These are phyloP conservation scores for Pisolithus albus DNA, from an alignment of 768 basidiomycete species.

Conservation along the genomic window DNA sequence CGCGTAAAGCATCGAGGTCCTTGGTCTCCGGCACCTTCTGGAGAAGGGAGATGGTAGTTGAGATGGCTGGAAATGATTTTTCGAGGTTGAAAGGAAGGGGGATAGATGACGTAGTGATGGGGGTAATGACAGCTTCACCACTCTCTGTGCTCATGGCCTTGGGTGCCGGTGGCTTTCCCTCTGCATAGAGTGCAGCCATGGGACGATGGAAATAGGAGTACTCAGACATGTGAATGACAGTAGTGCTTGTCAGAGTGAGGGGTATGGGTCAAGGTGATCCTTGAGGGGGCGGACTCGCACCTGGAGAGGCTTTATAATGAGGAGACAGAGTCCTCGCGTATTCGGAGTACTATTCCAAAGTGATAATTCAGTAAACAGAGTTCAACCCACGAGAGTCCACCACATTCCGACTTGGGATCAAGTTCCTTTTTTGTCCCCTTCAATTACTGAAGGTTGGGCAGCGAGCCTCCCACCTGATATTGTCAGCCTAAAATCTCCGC, in stretches of 20 bases:
- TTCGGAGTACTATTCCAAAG: too few relatives aligned
- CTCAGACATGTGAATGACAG: neutral
- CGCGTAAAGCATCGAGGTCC: slow-evolving; percentile 23
- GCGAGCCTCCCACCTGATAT: slow-evolving; percentile 8
- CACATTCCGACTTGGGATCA: neutral
- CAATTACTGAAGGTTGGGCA: neutral
- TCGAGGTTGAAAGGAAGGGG: slow-evolving; percentile 25
- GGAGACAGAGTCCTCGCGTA: neutral
- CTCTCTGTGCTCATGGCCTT: slow-evolving; percentile 9
- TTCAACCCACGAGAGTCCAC: neutral
- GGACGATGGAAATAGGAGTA: too few relatives aligned
- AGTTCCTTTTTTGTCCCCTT: too few relatives aligned
- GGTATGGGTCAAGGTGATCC: too few relatives aligned
- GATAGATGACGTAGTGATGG: slow-evolving; percentile 7
- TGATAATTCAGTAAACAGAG: too few relatives aligned
- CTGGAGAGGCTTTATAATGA: neutral
- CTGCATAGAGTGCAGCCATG: too few relatives aligned
- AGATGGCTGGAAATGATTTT: slow-evolving; percentile 31
- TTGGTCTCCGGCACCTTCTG: slow-evolving; percentile 15
- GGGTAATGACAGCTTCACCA: slow-evolving; percentile 17
- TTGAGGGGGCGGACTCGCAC: neutral
- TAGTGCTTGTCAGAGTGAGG: neutral
- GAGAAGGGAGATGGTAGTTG: slow-evolving; percentile 24
- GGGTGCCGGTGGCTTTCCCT: neutral
- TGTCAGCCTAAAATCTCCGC: neutral